Evolutionary conservation across 352 stramenopile species (phyloP).

Genomic region (Phytophthora colocasiae): DNA sequence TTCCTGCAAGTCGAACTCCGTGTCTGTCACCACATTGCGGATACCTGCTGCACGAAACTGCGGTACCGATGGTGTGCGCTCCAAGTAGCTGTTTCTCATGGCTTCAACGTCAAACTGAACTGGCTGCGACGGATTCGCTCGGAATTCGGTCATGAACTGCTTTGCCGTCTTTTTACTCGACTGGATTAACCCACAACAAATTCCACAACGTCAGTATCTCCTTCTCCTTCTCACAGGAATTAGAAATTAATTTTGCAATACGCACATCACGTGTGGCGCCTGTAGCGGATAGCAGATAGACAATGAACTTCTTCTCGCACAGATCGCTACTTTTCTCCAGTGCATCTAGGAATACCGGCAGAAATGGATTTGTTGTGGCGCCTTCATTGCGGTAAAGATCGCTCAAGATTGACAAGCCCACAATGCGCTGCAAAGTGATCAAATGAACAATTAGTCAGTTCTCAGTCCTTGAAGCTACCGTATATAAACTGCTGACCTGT

Average conservation of each 20-base stretch:
- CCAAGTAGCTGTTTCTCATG: constrained; percentile 71
- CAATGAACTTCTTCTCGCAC: constrained; percentile 83
- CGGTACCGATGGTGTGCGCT: constrained; percentile 78
- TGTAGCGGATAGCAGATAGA: constrained; percentile 64
- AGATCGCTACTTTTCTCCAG: constrained; percentile 77
- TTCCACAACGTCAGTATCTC: constrained; percentile 11
- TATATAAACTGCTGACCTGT: constrained; percentile 50
- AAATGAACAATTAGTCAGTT: not conserved
- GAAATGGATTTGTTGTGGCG: constrained; percentile 82
- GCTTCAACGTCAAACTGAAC: constrained; percentile 72
- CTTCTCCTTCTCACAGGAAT: too few species aligned
- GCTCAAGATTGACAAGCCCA: constrained; percentile 87
- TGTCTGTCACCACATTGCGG: constrained; percentile 82
- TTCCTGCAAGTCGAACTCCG: constrained; percentile 83
- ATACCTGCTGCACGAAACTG: constrained; percentile 83
- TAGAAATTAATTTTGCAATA: not conserved
- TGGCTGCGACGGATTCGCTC: constrained; percentile 51
- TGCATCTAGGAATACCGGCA: constrained; percentile 87
- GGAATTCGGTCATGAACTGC: constrained; percentile 69
- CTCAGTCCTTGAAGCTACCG: not conserved
- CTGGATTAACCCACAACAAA: constrained; percentile 30
- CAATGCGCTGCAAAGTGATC: constrained; percentile 62
- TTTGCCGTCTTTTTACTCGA: constrained; percentile 80
- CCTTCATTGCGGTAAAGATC: constrained; percentile 88
- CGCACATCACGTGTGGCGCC: constrained; percentile 61